Base-by-base conservation (phyloP, 768 basidiomycete species). In the Chalciporus sphaerocephalus region DNA sequence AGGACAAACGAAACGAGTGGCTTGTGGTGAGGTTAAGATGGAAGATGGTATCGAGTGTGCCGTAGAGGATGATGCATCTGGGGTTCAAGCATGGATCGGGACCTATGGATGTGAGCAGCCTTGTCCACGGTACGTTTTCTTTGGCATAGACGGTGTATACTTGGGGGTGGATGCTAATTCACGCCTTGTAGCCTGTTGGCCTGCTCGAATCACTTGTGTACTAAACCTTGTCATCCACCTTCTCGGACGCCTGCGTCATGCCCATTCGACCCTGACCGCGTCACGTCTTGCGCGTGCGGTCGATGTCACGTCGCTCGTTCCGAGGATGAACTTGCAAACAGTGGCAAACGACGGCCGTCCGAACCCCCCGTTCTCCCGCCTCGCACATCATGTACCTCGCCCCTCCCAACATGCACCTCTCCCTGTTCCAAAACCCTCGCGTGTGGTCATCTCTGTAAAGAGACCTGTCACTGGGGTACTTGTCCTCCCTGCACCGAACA, bases 231-330 rank as follows among this genome's bases (percentile, higher is more conserved):
- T 56, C 94, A 97, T 62, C 79, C 87, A 2, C 84, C 85, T 1
- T 80, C 81, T 1, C 62, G 71, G 6, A 61, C 54, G 5, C 74
- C 85, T 0, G 70, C 79, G 0, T 61, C 67, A 0, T 96, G 92
- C 59, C 92, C 93, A 1, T 72, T 73, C 21, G 85, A 89, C 0
- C 92, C 93, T 0, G 67, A 70, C 1, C 58, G 73, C 11, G 70
- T 94, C 23, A 75, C 74, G 0, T 78, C 78, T 22, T 97, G 95
- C 59, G 89, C 92, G 0, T 99, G 96, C 51, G 92, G 91, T 11
- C 79, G 80, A 42, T 74, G 36, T 41, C 50, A 41, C 9, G 34
- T 62, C 22, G 53, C 57, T 70, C 36, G 62, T 70, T 3, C 79
- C 85, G 46, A 52, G 53, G 28, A 52, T 25, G 48, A 57, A 56